phyloP scores from a whole-genome alignment of 306 rosid species.

The Canavalia ensiformis region DNA sequence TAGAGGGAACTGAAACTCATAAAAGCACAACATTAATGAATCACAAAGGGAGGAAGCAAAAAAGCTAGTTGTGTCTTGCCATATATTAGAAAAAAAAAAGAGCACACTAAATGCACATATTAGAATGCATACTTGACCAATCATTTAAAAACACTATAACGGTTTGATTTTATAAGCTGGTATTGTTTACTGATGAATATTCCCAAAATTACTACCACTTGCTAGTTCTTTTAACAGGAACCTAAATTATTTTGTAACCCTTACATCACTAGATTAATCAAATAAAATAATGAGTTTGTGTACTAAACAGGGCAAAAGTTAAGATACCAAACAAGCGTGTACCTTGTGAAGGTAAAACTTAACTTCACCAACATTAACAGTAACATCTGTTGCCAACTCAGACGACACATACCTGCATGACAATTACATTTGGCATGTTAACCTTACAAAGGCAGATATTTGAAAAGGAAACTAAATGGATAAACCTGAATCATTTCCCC shows the following conservation, averaged over 20 bases:
- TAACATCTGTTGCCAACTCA: constrained; percentile 82
- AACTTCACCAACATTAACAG: constrained; percentile 77
- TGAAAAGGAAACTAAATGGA: neutral
- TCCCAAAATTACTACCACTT: constrained; percentile 27
- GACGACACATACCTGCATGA: constrained; percentile 79
- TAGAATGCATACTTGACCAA: neutral
- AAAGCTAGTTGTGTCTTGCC: neutral
- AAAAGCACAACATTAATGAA: constrained; percentile 6
- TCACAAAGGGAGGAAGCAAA: neutral
- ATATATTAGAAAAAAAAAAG: neutral
- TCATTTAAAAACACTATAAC: constrained; percentile 14
- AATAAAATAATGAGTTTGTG: constrained; percentile 13
- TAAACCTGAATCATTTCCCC: neutral
- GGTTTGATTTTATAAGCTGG: neutral
- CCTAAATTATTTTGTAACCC: neutral
- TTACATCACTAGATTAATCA: neutral
- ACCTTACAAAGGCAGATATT: constrained; percentile 3
- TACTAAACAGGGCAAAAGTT: constrained; percentile 7
- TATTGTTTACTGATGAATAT: neutral
- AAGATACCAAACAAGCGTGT: constrained; percentile 26
- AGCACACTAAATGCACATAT: constrained; percentile 25
- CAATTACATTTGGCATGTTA: constrained; percentile 33
- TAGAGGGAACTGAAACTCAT: constrained; percentile 79
- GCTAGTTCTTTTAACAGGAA: too few species aligned
- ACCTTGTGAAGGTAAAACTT: constrained; percentile 95